phyloP scores from a whole-genome alignment of 192 early-diverging fungal genomes.

The Spinellus fusiger region DNA sequence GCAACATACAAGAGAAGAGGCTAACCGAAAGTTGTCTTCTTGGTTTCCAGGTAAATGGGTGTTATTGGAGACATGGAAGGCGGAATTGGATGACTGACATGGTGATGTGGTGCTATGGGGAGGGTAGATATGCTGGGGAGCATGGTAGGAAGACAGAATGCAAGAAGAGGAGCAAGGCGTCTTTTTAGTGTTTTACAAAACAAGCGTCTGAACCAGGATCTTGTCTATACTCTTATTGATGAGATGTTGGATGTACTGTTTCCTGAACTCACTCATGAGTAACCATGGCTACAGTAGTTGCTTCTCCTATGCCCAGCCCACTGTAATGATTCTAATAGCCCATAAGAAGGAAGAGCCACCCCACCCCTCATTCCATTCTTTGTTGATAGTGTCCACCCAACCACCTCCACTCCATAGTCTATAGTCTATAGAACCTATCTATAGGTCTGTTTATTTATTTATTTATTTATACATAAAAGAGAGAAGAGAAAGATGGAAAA shows the following conservation, averaged over 20 bases:
- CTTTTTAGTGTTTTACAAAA: slow-evolving; percentile 72
- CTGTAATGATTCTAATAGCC: too few relatives aligned
- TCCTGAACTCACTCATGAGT: slow-evolving; percentile 48
- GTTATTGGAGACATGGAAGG: background rate
- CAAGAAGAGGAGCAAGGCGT: slow-evolving; percentile 62
- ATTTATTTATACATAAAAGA: too few relatives aligned
- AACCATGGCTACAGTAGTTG: too few relatives aligned
- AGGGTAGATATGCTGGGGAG: slow-evolving; percentile 53
- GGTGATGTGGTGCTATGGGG: background rate
- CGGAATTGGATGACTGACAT: background rate
- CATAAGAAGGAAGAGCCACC: too few relatives aligned
- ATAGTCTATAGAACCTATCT: too few relatives aligned
- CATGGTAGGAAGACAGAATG: slow-evolving; percentile 82
- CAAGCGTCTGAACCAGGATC: slow-evolving; percentile 66
- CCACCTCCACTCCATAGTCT: too few relatives aligned
- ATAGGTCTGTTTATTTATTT: too few relatives aligned
- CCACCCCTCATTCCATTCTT: too few relatives aligned
- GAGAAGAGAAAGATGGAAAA: too few relatives aligned
- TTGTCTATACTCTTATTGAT: slow-evolving; percentile 74
- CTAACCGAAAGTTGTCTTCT: slow-evolving; percentile 48
- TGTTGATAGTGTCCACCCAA: too few relatives aligned
- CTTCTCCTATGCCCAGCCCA: too few relatives aligned
- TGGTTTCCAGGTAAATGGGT: slow-evolving; percentile 47
- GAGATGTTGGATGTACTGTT: slow-evolving; percentile 64
- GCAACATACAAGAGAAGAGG: slow-evolving; percentile 36